Conservation (phyloP, 805 yeast genomes). For the Ogataea pini region DNA sequence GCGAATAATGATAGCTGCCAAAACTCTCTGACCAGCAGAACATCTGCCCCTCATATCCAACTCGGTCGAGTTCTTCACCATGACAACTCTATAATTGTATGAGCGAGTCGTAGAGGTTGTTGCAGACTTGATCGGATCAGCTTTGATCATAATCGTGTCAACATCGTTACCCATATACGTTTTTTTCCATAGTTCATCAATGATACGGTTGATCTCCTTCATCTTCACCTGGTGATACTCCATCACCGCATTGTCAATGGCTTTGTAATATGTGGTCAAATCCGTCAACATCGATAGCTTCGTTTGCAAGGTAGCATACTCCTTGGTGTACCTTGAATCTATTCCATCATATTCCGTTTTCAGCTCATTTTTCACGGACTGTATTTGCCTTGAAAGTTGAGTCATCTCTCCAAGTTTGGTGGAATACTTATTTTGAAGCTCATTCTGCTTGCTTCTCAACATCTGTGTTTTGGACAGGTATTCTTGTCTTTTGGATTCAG, state of each 20-base stretch:
- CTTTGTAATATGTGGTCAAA: slow-evolving; percentile 75
- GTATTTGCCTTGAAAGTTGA: slow-evolving; percentile 75
- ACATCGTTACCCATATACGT: slow-evolving; percentile 96
- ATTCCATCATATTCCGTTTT: slow-evolving; percentile 70
- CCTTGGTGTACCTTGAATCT: slow-evolving; percentile 61
- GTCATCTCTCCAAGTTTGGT: slow-evolving; percentile 82
- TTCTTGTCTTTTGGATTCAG: slow-evolving; percentile 58
- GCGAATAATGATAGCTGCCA: slow-evolving; percentile 89
- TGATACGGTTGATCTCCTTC: slow-evolving; percentile 85
- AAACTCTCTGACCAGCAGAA: slow-evolving; percentile 95
- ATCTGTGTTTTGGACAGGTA: slow-evolving; percentile 58
- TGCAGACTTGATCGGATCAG: slow-evolving; percentile 57
- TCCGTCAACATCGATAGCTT: slow-evolving; percentile 78
- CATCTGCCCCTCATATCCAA: slow-evolving; percentile 98
- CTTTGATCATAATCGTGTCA: slow-evolving; percentile 81
- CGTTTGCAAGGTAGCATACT: slow-evolving; percentile 76
- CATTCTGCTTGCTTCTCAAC: slow-evolving; percentile 53
- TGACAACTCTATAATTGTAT: slow-evolving; percentile 90
- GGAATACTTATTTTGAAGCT: slow-evolving; percentile 63
- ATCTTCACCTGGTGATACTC: slow-evolving; percentile 85
- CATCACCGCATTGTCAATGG: slow-evolving; percentile 92
- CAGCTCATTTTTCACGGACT: slow-evolving; percentile 56
- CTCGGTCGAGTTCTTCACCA: slow-evolving; percentile 90
- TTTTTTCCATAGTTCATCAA: slow-evolving; percentile 90
- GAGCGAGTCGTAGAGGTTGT: slow-evolving; percentile 49